Percentiles rank a stretch among this genome's conserved stretches.
phyloP scores from a whole-genome alignment of 2,329 filamentous ascomycete genomes.

The Aspergillus aculeatus region DNA sequence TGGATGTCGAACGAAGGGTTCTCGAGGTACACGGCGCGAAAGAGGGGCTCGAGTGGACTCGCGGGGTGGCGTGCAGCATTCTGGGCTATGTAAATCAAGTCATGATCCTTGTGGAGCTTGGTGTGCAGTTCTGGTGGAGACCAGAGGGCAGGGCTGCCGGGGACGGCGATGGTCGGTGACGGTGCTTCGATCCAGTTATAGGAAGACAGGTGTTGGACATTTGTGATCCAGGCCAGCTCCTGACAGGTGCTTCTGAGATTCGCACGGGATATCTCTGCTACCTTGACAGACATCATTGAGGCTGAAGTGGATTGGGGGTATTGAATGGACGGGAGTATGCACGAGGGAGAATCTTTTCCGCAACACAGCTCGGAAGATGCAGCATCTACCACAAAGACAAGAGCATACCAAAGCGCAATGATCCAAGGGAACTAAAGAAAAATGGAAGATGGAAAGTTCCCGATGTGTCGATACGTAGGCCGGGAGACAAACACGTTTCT shows the following conservation, averaged over 20 bases:
- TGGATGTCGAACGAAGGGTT: background rate
- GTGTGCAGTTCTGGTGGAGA: no score
- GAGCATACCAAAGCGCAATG: no score
- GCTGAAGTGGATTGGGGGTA: no score
- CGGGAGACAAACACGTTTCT: no score
- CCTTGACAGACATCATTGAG: background rate
- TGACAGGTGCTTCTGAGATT: background rate
- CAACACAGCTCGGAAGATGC: no score
- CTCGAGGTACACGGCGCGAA: background rate
- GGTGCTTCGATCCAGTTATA: slow-evolving; percentile 52
- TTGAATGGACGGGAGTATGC: no score
- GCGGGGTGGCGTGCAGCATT: slow-evolving; percentile 2
- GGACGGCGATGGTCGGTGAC: slow-evolving; percentile 47
- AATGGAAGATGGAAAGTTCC: no score
- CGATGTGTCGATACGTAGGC: no score
- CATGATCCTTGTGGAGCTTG: no score
- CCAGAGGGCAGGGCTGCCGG: slow-evolving; percentile 32
- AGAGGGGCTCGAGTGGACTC: slow-evolving; percentile 3
- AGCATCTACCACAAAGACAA: no score
- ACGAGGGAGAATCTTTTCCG: no score
- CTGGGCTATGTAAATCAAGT: background rate
- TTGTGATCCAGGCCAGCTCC: slow-evolving; percentile 9
- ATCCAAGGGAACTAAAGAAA: no score
- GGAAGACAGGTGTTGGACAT: slow-evolving; percentile 41
- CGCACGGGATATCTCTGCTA: background rate